A percentile compares a stretch with the other conserved stretches of the same genome.
phyloP scores from a whole-genome alignment of 441 rosid genomes.

The Populus hybrid region DNA sequence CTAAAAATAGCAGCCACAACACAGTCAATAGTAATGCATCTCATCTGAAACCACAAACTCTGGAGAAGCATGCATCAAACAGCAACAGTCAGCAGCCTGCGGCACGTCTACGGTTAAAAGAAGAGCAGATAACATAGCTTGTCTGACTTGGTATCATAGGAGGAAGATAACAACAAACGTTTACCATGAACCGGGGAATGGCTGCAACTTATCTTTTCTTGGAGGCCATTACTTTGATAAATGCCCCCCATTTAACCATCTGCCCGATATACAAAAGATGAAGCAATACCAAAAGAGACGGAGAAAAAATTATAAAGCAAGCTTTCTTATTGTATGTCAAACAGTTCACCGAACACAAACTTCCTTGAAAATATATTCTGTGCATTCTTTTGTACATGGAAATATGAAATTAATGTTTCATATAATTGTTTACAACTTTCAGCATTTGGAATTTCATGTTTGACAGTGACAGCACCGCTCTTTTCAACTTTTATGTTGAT shows the following conservation, averaged over 20 bases:
- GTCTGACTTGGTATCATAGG: conserved; percentile 8
- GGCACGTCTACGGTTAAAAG: conserved; percentile 61
- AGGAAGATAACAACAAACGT: neutral
- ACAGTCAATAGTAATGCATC: conserved; percentile 39
- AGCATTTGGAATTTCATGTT: conserved; percentile 10
- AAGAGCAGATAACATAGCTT: conserved; percentile 55
- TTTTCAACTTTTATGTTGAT: neutral
- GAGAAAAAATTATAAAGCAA: conserved; percentile 10
- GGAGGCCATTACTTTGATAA: conserved; percentile 25
- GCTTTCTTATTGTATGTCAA: conserved; percentile 28
- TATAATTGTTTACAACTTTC: conserved; percentile 5
- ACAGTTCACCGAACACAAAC: conserved; percentile 21
- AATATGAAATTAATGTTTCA: conserved; percentile 19
- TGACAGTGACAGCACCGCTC: neutral
- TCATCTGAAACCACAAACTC: conserved; percentile 36
- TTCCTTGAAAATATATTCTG: conserved; percentile 17
- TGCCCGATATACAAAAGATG: conserved; percentile 13
- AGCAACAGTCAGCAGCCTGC: conserved; percentile 44
- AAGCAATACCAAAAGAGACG: conserved; percentile 2
- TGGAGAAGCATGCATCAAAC: conserved; percentile 25
- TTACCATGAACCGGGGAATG: conserved; percentile 6
- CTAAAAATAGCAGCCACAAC: conserved; percentile 64
- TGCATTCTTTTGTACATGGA: conserved; percentile 53
- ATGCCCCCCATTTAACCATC: conserved; percentile 17
- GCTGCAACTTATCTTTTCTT: conserved; percentile 11